Evolutionary conservation across 2,329 filamentous ascomycete genomes (phyloP).

Genomic region (Aspergillus aculeatus): DNA sequence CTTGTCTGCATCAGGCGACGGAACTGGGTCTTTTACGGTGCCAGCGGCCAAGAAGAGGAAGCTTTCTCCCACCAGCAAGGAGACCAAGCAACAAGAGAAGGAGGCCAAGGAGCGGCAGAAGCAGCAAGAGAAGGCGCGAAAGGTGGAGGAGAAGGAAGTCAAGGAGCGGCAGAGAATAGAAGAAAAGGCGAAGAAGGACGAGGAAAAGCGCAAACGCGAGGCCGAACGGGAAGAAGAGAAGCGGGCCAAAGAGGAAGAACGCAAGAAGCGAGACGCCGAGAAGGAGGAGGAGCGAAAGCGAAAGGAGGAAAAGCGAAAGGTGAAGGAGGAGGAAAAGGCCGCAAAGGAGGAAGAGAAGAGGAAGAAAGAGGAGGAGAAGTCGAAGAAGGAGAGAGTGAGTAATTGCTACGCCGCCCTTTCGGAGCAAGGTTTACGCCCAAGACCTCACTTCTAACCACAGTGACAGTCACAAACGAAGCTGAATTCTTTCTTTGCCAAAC

Average conservation of each 20-base stretch:
- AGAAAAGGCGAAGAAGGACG: slow-evolving; percentile 35
- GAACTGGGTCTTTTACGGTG: slow-evolving; percentile 13
- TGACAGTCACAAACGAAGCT: slow-evolving; percentile 50
- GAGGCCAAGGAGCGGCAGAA: slow-evolving; percentile 33
- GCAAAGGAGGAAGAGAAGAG: slow-evolving; percentile 44
- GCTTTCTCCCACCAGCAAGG: slow-evolving; percentile 10
- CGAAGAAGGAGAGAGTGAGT: slow-evolving; percentile 46
- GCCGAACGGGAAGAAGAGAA: slow-evolving; percentile 31
- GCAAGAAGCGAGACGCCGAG: slow-evolving; percentile 45
- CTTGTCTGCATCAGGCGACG: not conserved
- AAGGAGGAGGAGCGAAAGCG: slow-evolving; percentile 46
- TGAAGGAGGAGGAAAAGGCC: slow-evolving; percentile 44
- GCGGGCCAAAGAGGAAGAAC: slow-evolving; percentile 48
- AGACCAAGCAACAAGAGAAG: slow-evolving; percentile 25
- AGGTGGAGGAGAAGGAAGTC: slow-evolving; percentile 47
- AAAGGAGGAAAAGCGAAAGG: slow-evolving; percentile 44
- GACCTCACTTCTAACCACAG: slow-evolving; percentile 16
- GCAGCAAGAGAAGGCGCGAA: slow-evolving; percentile 48
- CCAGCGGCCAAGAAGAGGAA: slow-evolving; percentile 29
- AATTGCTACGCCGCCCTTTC: slow-evolving; percentile 18
- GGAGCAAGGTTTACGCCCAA: not conserved
- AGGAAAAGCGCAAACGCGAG: slow-evolving; percentile 31
- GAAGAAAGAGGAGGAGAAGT: slow-evolving; percentile 48
- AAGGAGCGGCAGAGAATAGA: slow-evolving; percentile 34
- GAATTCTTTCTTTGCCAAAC: slow-evolving; percentile 52